Evolutionary conservation across 139 green algal species (phyloP), one percentile per base, ranked within the genome.

Genomic region (Picochlorum sp.): DNA sequence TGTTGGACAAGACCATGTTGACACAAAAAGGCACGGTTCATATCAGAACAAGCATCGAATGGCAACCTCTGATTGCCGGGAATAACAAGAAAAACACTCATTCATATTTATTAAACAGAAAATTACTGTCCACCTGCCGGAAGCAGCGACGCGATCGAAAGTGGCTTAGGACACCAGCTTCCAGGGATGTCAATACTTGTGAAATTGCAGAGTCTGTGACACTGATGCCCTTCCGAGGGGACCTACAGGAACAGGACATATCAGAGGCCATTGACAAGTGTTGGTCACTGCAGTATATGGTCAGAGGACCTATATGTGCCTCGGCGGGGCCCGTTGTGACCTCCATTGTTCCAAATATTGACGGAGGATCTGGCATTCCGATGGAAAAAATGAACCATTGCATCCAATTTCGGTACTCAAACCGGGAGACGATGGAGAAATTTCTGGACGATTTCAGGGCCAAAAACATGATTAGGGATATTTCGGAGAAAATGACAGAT

Each of bases 281-380:
- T n/a, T 73, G 65, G 65, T 73, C 65, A 14, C 50, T 68, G 12
- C 65, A 73, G 29, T 73, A 68, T 49, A 18, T 56, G 28, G 57
- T 53, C 2, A 33, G 54, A 0, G 65, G 65, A 28, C 65, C 65
- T 45, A 62, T 73, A 24, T 63, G 36, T 39, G 65, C 35, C 36
- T 44, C 31, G 26, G 65, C 57, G 5, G 65, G 65, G 3, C 51
- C 57, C 8, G 43, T 67, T 1, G 24, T 28, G 2, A 47, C 39
- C 22, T 16, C 18, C 39, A 16, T 47, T 47, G 39, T 47, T 5
- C 39, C 39, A 47, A n/a, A n/a, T n/a, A n/a, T n/a, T n/a, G n/a
- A n/a, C n/a, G n/a, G n/a, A n/a, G n/a, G n/a, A n/a, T 4, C 7
- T 25, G 4, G 30, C 39, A 20, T 56, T 36, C 5, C 36, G 24